A percentile compares a stretch with the other conserved stretches of the same genome.
Evolutionary conservation across 2,329 filamentous ascomycete species (phyloP).

Genomic region (Fusarium nanum): DNA sequence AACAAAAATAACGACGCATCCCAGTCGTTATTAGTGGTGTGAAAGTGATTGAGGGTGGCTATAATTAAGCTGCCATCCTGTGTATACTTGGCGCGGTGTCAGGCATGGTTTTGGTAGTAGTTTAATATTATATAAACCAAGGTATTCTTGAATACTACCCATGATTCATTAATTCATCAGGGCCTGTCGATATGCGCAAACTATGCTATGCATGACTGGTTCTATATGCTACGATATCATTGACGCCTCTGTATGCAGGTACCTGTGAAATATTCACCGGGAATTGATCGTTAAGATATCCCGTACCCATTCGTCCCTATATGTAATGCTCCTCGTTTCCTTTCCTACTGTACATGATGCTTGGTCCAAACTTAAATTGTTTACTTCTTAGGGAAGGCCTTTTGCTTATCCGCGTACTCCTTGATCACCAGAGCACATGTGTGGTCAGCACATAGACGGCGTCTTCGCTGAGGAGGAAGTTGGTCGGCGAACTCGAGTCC

Average conservation of each 20-base stretch:
- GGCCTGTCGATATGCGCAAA: background rate
- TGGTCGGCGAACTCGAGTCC: constrained; percentile 91
- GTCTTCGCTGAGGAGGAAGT: constrained; percentile 78
- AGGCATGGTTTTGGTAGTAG: background rate
- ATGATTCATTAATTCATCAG: constrained; percentile 1
- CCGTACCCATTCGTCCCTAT: background rate
- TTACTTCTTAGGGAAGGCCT: constrained; percentile 62
- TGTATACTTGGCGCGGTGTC: background rate
- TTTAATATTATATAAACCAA: constrained; percentile 20
- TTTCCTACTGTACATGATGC: constrained; percentile 15
- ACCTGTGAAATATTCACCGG: background rate
- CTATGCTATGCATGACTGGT: background rate
- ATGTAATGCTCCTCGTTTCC: background rate
- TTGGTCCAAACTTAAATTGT: background rate
- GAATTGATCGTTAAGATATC: background rate
- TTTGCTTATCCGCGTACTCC: constrained; percentile 76
- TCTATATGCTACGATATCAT: background rate
- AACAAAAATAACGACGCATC: background rate
- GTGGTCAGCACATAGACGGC: constrained; percentile 86
- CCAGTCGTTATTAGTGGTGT: background rate
- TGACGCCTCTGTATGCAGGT: constrained; percentile 2
- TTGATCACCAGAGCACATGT: constrained; percentile 84
- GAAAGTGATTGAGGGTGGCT: constrained; percentile 17
- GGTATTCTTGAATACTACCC: constrained; percentile 17
- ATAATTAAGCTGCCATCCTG: background rate